phyloP scores from a whole-genome alignment of 83 land plant genomes.

The Picea mariana region DNA sequence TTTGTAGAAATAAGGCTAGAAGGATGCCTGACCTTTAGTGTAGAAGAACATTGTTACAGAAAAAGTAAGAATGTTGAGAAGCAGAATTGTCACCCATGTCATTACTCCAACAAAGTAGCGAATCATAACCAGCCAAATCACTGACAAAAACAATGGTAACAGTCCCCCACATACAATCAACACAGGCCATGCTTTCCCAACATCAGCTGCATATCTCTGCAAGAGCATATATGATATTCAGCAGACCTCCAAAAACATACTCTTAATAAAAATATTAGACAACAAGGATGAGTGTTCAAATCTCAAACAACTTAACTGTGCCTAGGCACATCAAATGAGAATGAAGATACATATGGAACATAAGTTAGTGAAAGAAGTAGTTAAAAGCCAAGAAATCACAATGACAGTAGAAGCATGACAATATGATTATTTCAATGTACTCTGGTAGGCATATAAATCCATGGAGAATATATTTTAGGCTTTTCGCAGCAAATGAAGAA shows the following conservation, averaged over 20 bases:
- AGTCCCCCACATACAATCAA: constrained; percentile 91
- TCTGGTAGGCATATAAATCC: neutral
- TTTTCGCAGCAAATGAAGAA: neutral
- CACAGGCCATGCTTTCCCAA: constrained; percentile 94
- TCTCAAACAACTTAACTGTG: too few species aligned
- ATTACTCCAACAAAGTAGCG: constrained; percentile 86
- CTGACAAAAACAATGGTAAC: constrained; percentile 72
- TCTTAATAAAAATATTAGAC: too few species aligned
- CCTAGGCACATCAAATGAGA: too few species aligned
- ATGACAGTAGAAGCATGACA: neutral
- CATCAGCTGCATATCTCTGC: constrained; percentile 94
- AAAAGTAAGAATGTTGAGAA: constrained; percentile 67
- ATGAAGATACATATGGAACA: neutral
- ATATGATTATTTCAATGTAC: neutral
- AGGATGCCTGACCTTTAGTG: constrained; percentile 64
- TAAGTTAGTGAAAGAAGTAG: neutral
- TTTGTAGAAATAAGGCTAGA: neutral
- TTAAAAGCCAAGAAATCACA: neutral
- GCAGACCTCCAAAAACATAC: neutral
- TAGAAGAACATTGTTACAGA: constrained; percentile 83
- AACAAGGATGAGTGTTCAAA: too few species aligned
- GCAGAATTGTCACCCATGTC: constrained; percentile 84
- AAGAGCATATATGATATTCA: constrained; percentile 1
- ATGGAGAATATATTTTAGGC: neutral
- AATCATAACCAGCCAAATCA: constrained; percentile 76